phyloP scores from a whole-genome alignment of 257 asterid genomes.

The Solanum appendiculatum region DNA sequence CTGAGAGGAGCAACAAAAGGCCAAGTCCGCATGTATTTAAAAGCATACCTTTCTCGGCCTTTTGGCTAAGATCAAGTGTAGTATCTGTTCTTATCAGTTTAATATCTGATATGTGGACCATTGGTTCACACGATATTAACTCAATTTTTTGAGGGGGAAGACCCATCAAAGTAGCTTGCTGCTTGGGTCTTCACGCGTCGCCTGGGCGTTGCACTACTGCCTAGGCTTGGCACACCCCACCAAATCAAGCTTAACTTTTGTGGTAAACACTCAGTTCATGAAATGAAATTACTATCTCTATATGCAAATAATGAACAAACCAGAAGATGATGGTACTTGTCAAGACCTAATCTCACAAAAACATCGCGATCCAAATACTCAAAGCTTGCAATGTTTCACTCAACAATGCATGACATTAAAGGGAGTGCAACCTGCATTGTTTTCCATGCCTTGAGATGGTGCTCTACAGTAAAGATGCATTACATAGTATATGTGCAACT shows the following conservation, averaged over 20 bases:
- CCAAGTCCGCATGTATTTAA: too few species aligned
- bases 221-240: background rate
- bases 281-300: too few species aligned
- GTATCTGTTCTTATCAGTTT: constrained; percentile 19
- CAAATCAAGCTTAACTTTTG: background rate
- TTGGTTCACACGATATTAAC: background rate
- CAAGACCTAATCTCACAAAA: background rate
- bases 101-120: background rate
- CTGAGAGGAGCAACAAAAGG: background rate
- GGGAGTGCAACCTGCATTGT: background rate
- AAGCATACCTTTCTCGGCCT: constrained; percentile 56
- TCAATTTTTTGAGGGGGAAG: background rate
- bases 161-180: background rate
- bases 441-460: background rate
- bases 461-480: background rate
- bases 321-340: too few species aligned
- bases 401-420: background rate
- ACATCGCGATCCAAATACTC: background rate
- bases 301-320: too few species aligned
- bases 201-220: background rate
- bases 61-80: constrained; percentile 35
- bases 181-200: background rate
- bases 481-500: background rate
- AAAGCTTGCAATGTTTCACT: background rate
- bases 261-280: too few species aligned